Evolutionary conservation across 1,284 basidiomycete genomes (phyloP), one percentile per base, ranked within the genome.

Genomic region (Cryptococcus sp.): DNA sequence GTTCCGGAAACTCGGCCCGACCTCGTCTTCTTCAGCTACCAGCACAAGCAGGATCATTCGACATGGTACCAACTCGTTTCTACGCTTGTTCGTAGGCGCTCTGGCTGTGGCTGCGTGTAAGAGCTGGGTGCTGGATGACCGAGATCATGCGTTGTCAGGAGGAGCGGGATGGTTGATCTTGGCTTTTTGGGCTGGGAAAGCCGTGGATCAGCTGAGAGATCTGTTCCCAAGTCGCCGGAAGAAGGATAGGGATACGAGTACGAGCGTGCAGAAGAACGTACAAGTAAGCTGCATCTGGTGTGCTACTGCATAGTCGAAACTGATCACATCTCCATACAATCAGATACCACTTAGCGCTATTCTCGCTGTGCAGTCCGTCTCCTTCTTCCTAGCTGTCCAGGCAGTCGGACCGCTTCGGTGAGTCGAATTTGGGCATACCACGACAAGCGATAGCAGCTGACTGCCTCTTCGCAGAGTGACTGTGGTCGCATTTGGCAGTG

Each of bases 161-260:
- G 66, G 65, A 7, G 54, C 49, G 6, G 67, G 68, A 6, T 63
- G 65, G 65, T 50, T 70, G 16, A 57, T 68, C 4, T 43, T 67
- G 26, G 58, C 62, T 3, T 62, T 59, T 37, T 68, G 67, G 13
- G 82, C 80, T 1, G 80, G 78, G 38, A 88, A 76, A 22, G 77
- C 81, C 0, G 81, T 84, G 0, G 81, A 77, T 3, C 84, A 81
- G 17, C 74, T 63, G n/a, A 89, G 79, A 38, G 80, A 75, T 3
- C 86, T 87, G 20, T 83, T 71, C 45, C 88, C 57, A 46, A 19
- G 52, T 44, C 52, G 58, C 19, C 39, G 48, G 47, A 56, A 49
- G 37, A 55, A 46, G 52, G 57, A 52, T 57, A 63, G 45, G 43
- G 22, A n/a, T 6, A 34, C 23, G 23, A 48, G 43, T 19, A 50